Conservation (phyloP, 306 rosid genomes). For the Betula pendula region DNA sequence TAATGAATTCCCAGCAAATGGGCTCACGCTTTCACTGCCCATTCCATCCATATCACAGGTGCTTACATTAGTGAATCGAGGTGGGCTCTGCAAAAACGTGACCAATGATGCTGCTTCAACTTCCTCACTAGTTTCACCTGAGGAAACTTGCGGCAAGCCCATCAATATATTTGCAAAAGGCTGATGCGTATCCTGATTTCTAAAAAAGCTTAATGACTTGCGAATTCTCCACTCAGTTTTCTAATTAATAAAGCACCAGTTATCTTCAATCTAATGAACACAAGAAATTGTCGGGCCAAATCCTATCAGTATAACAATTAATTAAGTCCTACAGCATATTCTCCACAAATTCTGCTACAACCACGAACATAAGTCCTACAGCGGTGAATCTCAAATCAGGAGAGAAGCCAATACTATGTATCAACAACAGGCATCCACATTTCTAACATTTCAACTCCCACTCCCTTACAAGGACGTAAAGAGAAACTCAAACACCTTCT, state of each 20-base stretch:
- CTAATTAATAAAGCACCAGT: conserved; percentile 9
- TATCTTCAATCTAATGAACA: conserved; percentile 22
- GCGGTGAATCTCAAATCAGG: conserved; percentile 29
- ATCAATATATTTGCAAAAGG: conserved; percentile 36
- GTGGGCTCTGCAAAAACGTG: conserved; percentile 54
- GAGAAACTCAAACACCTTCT: conserved; percentile 35
- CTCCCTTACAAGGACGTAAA: conserved; percentile 35
- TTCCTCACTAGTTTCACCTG: conserved; percentile 55
- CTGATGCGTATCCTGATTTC: conserved; percentile 22
- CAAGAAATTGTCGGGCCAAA: conserved; percentile 21
- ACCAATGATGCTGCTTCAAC: conserved; percentile 40
- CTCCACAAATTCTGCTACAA: conserved; percentile 32
- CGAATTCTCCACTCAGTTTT: background rate
- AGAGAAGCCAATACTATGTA: conserved; percentile 45
- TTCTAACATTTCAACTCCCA: conserved; percentile 41
- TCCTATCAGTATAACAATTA: conserved; percentile 8
- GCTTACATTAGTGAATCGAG: conserved; percentile 56
- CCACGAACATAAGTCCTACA: conserved; percentile 22
- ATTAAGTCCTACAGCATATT: conserved; percentile 4
- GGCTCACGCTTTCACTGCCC: conserved; percentile 39
- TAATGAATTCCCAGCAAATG: conserved; percentile 34
- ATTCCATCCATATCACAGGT: conserved; percentile 51
- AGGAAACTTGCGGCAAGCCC: conserved; percentile 90
- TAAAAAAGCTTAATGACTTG: conserved; percentile 19
- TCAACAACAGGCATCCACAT: conserved; percentile 57